phyloP scores from a whole-genome alignment of 768 basidiomycete species.

The Amanita muscaria region DNA sequence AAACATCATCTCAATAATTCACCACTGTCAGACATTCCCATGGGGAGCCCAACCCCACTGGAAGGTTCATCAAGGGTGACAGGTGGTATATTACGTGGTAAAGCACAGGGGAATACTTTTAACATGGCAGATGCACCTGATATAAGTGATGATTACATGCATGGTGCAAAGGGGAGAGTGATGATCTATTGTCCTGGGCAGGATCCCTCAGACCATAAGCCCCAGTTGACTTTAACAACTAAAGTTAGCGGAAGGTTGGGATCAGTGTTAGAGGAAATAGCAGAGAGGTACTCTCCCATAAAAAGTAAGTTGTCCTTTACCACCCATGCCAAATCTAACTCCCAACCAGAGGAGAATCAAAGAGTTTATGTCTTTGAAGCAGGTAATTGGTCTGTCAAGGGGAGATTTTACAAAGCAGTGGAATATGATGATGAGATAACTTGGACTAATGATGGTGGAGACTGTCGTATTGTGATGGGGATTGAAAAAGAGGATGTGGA shows the following conservation, averaged over 20 bases:
- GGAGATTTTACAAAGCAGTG: constrained; percentile 2
- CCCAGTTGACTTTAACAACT: neutral
- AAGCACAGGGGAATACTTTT: constrained; percentile 12
- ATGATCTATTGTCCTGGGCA: neutral
- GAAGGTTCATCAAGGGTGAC: constrained; percentile 10
- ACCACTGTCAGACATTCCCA: neutral
- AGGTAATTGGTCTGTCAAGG: constrained; percentile 8
- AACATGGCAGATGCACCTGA: constrained; percentile 12
- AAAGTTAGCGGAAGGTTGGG: neutral
- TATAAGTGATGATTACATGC: neutral
- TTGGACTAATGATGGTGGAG: neutral
- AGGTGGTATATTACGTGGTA: constrained; percentile 11
- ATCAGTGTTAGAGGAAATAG: neutral
- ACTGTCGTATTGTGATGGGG: neutral
- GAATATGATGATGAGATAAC: constrained; percentile 1
- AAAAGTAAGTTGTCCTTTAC: constrained; percentile 1
- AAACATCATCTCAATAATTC: neutral
- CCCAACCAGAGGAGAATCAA: neutral
- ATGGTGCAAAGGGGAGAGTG: neutral
- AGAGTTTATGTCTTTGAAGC: constrained; percentile 8
- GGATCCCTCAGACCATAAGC: neutral
- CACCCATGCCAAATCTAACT: neutral
- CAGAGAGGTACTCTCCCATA: neutral
- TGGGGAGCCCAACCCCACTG: neutral
- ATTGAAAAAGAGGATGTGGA: neutral